phyloP scores from a whole-genome alignment of 768 basidiomycete species.

The Phylloporus arenicola region DNA sequence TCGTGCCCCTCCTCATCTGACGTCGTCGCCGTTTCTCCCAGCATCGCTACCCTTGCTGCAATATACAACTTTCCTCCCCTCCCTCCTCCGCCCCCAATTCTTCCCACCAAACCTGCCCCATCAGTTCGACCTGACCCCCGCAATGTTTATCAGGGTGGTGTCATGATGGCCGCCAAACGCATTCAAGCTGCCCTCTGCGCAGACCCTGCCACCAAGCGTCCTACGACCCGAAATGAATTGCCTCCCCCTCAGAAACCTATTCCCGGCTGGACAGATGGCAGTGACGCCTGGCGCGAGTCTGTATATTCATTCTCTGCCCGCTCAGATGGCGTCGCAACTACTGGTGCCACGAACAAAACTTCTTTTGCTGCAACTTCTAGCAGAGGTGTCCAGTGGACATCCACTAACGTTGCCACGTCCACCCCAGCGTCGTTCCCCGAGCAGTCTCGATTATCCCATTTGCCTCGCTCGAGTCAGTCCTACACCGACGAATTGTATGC shows the following conservation, averaged over 20 bases:
- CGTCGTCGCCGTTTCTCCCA: constrained; percentile 17
- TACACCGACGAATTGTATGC: constrained; percentile 45
- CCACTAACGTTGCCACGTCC: constrained; percentile 25
- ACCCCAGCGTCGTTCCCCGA: constrained; percentile 24
- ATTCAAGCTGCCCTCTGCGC: constrained; percentile 45
- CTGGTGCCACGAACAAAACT: constrained; percentile 27
- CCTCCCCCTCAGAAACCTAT: constrained; percentile 40
- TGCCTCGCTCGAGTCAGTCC: constrained; percentile 27
- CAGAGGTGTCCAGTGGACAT: constrained; percentile 45
- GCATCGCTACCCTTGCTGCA: constrained; percentile 36
- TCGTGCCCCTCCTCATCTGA: constrained; percentile 27
- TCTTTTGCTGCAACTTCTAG: constrained; percentile 51
- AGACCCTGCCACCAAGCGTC: constrained; percentile 36
- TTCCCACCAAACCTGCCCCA: constrained; percentile 18
- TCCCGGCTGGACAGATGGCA: constrained; percentile 68
- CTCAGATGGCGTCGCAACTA: constrained; percentile 30
- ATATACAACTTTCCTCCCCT: constrained; percentile 47
- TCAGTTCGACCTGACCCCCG: constrained; percentile 27
- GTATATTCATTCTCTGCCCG: constrained; percentile 52
- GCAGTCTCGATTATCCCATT: constrained; percentile 20
- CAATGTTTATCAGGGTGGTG: constrained; percentile 49
- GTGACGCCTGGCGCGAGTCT: constrained; percentile 59
- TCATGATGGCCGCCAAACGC: constrained; percentile 65
- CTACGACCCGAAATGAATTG: constrained; percentile 24
- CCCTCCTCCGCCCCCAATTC: constrained; percentile 47